These are phyloP conservation scores for Backusella mclennaniae DNA, from an alignment of 192 early-diverging fungal species.

Conservation along the genomic window DNA sequence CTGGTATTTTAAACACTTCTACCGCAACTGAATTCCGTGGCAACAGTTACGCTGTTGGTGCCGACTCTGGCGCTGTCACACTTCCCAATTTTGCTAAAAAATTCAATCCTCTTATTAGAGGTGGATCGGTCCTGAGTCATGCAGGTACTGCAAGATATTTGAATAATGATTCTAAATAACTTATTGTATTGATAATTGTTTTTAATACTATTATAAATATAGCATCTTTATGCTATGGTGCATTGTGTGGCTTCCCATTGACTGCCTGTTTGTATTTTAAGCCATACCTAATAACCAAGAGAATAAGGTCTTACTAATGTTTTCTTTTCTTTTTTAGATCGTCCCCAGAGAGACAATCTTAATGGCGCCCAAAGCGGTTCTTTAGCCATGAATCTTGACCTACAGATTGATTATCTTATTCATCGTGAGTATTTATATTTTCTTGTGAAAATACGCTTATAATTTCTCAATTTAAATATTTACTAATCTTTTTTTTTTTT, in stretches of 20 bases:
- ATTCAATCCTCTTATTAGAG: conserved; percentile 38
- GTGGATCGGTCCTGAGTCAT: conserved; percentile 44
- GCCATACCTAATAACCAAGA: background rate
- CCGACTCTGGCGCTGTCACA: conserved; percentile 42
- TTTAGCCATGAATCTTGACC: conserved; percentile 40
- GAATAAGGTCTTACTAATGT: background rate
- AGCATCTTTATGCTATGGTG: conserved; percentile 12
- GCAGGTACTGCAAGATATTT: background rate
- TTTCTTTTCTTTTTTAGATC: conserved; percentile 5
- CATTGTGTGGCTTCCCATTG: conserved; percentile 4
- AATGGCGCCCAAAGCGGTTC: conserved; percentile 57
- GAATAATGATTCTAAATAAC: no score
- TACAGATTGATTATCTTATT: conserved; percentile 44
- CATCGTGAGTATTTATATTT: conserved; percentile 4
- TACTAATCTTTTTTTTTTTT: background rate
- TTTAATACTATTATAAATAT: no score
- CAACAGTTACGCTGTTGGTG: conserved; percentile 49
- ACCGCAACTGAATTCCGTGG: conserved; percentile 41
- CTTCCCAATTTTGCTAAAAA: conserved; percentile 46
- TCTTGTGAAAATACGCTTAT: background rate
- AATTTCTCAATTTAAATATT: background rate
- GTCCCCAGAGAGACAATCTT: conserved; percentile 20
- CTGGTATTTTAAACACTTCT: background rate
- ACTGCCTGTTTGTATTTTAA: background rate
- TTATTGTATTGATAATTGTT: no score